Evolutionary conservation across 805 yeast species (phyloP).

Genomic region (Starmerella apis): DNA sequence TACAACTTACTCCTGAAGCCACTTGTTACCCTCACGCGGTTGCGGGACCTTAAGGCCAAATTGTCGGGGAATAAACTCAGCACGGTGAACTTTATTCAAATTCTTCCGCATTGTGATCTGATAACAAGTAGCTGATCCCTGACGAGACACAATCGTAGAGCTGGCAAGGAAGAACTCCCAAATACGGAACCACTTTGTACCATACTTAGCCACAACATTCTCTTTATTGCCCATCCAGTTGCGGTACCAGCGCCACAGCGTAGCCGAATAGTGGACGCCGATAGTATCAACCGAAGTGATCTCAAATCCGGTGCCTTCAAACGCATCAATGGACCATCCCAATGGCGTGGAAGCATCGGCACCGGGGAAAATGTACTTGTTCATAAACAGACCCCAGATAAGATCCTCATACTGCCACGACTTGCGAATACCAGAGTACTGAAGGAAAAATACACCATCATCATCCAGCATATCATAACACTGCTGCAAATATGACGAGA

Average conservation of each 20-base stretch:
- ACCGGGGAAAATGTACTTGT: conserved; percentile 93
- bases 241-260: conserved; percentile 89
- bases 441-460: conserved; percentile 78
- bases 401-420: conserved; percentile 91
- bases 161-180: conserved; percentile 85
- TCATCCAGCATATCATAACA: conserved; percentile 81
- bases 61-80: conserved; percentile 70
- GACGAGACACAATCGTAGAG: conserved; percentile 78
- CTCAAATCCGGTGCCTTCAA: conserved; percentile 82
- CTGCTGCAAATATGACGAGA: conserved; percentile 62
- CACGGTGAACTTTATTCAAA: conserved; percentile 70
- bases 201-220: conserved; percentile 65
- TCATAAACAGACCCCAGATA: conserved; percentile 91
- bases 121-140: conserved; percentile 85
- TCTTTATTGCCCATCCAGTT: conserved; percentile 85
- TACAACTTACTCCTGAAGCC: conserved; percentile 26
- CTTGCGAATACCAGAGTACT: conserved; percentile 84
- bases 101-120: conserved; percentile 88
- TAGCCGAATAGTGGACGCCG: conserved; percentile 87
- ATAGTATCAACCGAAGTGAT: conserved; percentile 73
- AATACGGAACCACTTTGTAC: conserved; percentile 80
- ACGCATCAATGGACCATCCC: conserved; percentile 62
- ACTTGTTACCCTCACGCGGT: conserved; percentile 29
- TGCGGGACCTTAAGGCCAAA: conserved; percentile 49
- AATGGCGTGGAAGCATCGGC: conserved; percentile 94